phyloP scores from a whole-genome alignment of 768 basidiomycete genomes.

The Galerina marginata region DNA sequence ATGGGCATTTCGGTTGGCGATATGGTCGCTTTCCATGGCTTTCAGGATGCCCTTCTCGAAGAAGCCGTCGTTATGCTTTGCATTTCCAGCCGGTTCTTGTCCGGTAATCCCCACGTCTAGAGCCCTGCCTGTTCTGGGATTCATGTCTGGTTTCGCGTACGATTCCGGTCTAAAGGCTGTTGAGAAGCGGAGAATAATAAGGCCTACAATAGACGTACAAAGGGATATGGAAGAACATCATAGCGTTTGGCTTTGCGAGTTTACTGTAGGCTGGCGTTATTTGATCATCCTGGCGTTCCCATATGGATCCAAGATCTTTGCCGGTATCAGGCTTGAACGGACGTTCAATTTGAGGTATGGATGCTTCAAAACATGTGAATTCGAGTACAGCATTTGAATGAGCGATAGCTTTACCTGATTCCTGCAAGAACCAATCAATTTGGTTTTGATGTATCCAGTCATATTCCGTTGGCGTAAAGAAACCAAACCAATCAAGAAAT shows the following conservation, averaged over 20 bases:
- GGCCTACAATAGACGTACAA: slow-evolving; percentile 51
- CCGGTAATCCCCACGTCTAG: slow-evolving; percentile 75
- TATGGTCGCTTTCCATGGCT: slow-evolving; percentile 74
- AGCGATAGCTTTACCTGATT: slow-evolving; percentile 58
- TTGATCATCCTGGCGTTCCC: slow-evolving; percentile 68
- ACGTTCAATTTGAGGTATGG: slow-evolving; percentile 76
- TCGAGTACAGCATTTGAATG: background rate
- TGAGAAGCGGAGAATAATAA: background rate
- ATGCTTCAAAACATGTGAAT: slow-evolving; percentile 36
- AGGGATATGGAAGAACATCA: slow-evolving; percentile 99
- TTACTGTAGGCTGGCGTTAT: slow-evolving; percentile 52
- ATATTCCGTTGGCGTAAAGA: slow-evolving; percentile 74
- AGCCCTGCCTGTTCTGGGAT: slow-evolving; percentile 58
- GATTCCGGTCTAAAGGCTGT: slow-evolving; percentile 65
- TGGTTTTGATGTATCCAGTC: slow-evolving; percentile 87
- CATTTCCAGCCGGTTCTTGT: slow-evolving; percentile 62
- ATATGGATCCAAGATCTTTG: slow-evolving; percentile 70
- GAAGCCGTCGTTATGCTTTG: slow-evolving; percentile 80
- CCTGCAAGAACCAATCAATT: slow-evolving; percentile 89
- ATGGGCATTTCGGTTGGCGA: slow-evolving; percentile 46
- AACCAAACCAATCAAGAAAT: slow-evolving; percentile 62
- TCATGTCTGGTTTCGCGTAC: slow-evolving; percentile 70
- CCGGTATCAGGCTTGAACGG: slow-evolving; percentile 83
- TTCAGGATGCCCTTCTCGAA: slow-evolving; percentile 81
- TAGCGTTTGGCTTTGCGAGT: slow-evolving; percentile 91